Evolutionary conservation across 306 rosid genomes (phyloP).

Genomic region (Senna tora): DNA sequence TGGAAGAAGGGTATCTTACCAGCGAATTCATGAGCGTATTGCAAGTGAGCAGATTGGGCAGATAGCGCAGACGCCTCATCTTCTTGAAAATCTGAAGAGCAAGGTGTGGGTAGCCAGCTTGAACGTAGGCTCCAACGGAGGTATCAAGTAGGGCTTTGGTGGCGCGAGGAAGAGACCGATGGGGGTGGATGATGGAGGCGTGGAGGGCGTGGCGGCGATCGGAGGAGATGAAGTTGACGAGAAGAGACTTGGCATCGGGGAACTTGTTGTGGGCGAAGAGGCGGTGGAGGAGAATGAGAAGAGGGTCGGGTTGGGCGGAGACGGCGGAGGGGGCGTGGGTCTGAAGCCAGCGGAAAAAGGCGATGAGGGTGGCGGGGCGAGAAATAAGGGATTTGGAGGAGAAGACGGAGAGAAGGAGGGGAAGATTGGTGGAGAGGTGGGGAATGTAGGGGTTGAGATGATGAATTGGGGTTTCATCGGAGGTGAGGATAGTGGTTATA

Average conservation of each 20-base stretch:
- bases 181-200: constrained; percentile 51
- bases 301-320: constrained; percentile 50
- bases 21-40: constrained; percentile 70
- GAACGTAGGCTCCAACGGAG: constrained; percentile 72
- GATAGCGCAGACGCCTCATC: constrained; percentile 58
- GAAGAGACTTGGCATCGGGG: constrained; percentile 71
- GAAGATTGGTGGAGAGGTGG: constrained; percentile 40
- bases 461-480: constrained; percentile 19
- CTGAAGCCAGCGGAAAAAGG: constrained; percentile 68
- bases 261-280: constrained; percentile 61
- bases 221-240: constrained; percentile 61
- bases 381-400: constrained; percentile 52
- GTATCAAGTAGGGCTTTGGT: constrained; percentile 63
- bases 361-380: constrained; percentile 50
- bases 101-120: constrained; percentile 52
- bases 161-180: constrained; percentile 31
- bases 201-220: constrained; percentile 67
- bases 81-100: constrained; percentile 64
- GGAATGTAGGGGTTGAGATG: constrained; percentile 50
- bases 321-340: constrained; percentile 52
- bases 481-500: constrained; percentile 36
- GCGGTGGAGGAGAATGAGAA: constrained; percentile 67
- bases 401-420: constrained; percentile 59
- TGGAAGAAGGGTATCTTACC: constrained; percentile 53
- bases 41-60: constrained; percentile 70